Percentiles rank a stretch among this genome's conserved stretches.
phyloP scores from a whole-genome alignment of 2,329 filamentous ascomycete species.

The Thermoascus crustaceus region DNA sequence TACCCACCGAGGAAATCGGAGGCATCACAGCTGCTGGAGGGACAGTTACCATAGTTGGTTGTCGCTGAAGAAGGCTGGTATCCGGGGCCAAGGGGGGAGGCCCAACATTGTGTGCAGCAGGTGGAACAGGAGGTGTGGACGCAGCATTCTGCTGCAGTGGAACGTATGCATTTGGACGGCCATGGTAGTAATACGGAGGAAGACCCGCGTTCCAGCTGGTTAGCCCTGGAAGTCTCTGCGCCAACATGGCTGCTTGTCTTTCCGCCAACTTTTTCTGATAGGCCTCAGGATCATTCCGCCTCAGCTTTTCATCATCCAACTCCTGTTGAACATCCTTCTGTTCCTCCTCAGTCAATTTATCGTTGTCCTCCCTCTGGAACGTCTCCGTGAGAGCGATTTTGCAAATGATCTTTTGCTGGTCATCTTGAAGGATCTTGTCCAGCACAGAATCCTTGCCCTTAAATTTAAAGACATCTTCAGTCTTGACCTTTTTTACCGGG shows the following conservation, averaged over 20 bases:
- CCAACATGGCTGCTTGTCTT: conserved; percentile 7
- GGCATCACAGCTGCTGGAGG: no score
- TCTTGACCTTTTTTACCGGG: conserved; percentile 44
- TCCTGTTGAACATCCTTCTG: conserved; percentile 45
- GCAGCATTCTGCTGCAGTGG: no score
- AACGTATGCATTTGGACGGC: no score
- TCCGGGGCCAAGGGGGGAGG: no score
- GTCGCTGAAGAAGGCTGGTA: no score
- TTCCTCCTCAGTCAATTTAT: conserved; percentile 56
- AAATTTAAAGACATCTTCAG: conserved; percentile 46
- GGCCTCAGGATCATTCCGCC: conserved; percentile 28
- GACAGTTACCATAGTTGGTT: no score
- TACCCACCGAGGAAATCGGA: no score
- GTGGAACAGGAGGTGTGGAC: no score
- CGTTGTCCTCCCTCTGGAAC: conserved; percentile 61
- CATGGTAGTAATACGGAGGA: no score
- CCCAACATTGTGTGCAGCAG: no score
- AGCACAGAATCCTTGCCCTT: conserved; percentile 55
- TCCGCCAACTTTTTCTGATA: conserved; percentile 18
- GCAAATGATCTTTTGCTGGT: conserved; percentile 20
- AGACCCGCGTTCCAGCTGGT: no score
- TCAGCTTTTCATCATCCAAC: conserved; percentile 33
- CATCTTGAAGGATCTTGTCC: conserved; percentile 44
- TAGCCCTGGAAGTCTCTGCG: neutral
- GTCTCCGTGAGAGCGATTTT: conserved; percentile 60